phyloP scores from a whole-genome alignment of 208 protist genomes.

The Hexamita inflata region DNA sequence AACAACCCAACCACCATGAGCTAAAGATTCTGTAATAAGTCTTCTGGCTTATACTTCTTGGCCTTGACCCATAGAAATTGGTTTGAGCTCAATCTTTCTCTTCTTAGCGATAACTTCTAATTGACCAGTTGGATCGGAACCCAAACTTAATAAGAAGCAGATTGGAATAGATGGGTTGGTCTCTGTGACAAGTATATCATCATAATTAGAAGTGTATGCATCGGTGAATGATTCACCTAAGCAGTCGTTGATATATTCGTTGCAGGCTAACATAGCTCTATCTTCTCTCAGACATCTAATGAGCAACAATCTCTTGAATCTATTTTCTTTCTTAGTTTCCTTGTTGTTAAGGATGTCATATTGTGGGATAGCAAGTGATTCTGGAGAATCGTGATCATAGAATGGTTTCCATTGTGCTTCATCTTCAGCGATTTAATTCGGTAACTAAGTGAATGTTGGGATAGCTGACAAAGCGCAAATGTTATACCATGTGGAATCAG shows the following conservation, averaged over 20 bases:
- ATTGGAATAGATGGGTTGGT: slow-evolving; percentile 68
- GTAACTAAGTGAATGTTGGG: slow-evolving; percentile 72
- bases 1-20: slow-evolving; percentile 59
- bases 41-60: slow-evolving; percentile 81
- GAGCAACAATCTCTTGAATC: slow-evolving; percentile 75
- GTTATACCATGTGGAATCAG: slow-evolving; percentile 82
- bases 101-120: slow-evolving; percentile 79
- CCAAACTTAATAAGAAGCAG: slow-evolving; percentile 79
- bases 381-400: slow-evolving; percentile 67
- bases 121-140: slow-evolving; percentile 76
- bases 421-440: slow-evolving; percentile 69
- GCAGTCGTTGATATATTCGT: slow-evolving; percentile 65
- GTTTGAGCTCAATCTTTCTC: slow-evolving; percentile 48
- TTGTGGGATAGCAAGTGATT: slow-evolving; percentile 59
- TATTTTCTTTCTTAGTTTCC: no score
- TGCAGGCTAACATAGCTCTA: slow-evolving; percentile 71
- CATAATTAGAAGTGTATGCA: slow-evolving; percentile 64
- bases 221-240: slow-evolving; percentile 75
- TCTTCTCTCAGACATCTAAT: slow-evolving; percentile 76
- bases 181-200: slow-evolving; percentile 60
- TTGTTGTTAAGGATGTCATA: slow-evolving; percentile 67
- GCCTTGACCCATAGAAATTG: slow-evolving; percentile 88
- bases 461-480: slow-evolving; percentile 57
- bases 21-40: slow-evolving; percentile 51
- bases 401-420: neutral